Base-by-base conservation (phyloP, 371 early-diverging fungal genomes). In the Basidiobolus meristosporus region DNA sequence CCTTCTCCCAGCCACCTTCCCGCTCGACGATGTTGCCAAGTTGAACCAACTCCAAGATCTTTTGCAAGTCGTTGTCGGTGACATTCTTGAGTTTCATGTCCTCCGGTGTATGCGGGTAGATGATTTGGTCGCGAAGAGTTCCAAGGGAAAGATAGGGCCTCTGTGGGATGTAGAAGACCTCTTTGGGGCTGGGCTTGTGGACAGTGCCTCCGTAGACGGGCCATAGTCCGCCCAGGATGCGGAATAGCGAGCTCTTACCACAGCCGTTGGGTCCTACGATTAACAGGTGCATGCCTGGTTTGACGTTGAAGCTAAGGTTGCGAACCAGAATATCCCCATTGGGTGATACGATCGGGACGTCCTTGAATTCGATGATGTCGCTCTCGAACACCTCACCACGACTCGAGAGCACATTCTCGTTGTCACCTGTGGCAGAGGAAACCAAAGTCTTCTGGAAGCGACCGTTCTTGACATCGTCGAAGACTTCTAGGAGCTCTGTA, bases 261-360 rank as follows among this genome's bases (percentile, higher is more conserved):
- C 87, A 90, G 3, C 95, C 96, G 54, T 92, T 93, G 33, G 95
- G 93, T 1, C 95, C 98, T n/a, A 87, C 81, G 44, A 97, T 86
- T 44, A 97, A 61, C 33, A 86, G 65, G 60, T 73, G 84, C 70
- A 77, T 91, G 46, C 88, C 90, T 40, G 76, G 89, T 59, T 65
- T 71, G 41, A 93, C 85, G 45, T 77, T 70, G 70, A 93, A 95
- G 43, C 59, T 75, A 38, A 96, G 62, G 43, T 70, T 62, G 38
- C 68, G 66, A n/a, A 96, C 76, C 33, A 97, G 70, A 4, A 92
- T 76, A 65, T 97, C 95, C 21, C 96, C 97, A 57, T 85, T 91
- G 22, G 95, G 97, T 12, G 91, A 86, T 9, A 91, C 77, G 38
- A 95, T 85, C 15, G 96, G 96, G 7, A 93, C 91, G 50, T 84